Percentiles rank a stretch among this genome's conserved stretches.
These are phyloP conservation scores for Phytophthora syringae DNA, from an alignment of 352 stramenopile genomes.

Conservation along the genomic window DNA sequence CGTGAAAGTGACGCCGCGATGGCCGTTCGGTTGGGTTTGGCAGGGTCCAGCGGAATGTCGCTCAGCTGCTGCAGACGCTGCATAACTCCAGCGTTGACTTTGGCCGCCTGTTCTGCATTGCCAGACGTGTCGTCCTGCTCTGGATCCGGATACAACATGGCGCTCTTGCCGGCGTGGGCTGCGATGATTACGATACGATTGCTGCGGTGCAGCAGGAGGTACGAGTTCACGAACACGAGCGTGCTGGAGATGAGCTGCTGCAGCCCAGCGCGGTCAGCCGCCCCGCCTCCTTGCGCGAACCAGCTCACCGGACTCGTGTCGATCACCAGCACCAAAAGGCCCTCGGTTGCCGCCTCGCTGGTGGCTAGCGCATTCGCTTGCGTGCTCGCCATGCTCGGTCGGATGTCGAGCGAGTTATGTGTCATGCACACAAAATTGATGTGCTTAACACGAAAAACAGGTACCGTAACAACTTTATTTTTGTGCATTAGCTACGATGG, in stretches of 20 bases:
- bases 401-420: neutral
- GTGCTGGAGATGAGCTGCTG: slow-evolving; percentile 78
- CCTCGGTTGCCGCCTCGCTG: slow-evolving; percentile 42
- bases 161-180: slow-evolving; percentile 69
- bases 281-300: slow-evolving; percentile 50
- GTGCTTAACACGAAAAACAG: neutral
- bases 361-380: slow-evolving; percentile 17
- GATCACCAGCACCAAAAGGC: slow-evolving; percentile 79
- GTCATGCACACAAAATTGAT: slow-evolving; percentile 1
- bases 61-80: slow-evolving; percentile 69
- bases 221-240: slow-evolving; percentile 89
- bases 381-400: slow-evolving; percentile 12
- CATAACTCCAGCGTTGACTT: slow-evolving; percentile 78
- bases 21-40: slow-evolving; percentile 67
- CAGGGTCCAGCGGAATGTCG: slow-evolving; percentile 47
- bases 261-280: slow-evolving; percentile 36
- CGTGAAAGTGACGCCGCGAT: slow-evolving; percentile 83
- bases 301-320: slow-evolving; percentile 84
- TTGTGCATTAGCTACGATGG: slow-evolving; percentile 3
- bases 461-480: slow-evolving; percentile 17
- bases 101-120: slow-evolving; percentile 71
- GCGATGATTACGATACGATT: slow-evolving; percentile 88
- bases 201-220: slow-evolving; percentile 85
- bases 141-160: slow-evolving; percentile 82
- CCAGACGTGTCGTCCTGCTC: slow-evolving; percentile 69